Conservation (phyloP, 2,329 filamentous ascomycete species). For the Fusarium musae region DNA sequence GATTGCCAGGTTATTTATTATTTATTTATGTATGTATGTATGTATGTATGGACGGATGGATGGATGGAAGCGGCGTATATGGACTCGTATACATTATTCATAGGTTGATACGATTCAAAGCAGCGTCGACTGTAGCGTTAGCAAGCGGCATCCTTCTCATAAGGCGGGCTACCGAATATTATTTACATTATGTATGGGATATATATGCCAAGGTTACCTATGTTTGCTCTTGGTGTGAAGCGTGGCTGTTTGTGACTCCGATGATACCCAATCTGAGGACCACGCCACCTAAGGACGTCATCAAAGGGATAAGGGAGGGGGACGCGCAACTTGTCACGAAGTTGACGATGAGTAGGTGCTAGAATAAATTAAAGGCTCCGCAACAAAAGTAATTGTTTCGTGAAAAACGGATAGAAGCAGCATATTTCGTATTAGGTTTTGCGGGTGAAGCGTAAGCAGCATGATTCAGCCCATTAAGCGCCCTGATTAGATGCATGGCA, state of each 20-base stretch:
- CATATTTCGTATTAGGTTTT: neutral
- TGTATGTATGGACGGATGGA: neutral
- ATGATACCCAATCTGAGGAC: constrained; percentile 5
- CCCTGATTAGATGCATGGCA: neutral
- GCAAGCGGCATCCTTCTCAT: neutral
- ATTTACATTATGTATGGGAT: neutral
- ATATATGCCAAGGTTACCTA: neutral
- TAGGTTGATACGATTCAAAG: neutral
- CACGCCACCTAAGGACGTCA: constrained; percentile 28
- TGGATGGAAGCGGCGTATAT: constrained; percentile 26
- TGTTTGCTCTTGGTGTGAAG: neutral
- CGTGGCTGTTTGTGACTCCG: neutral
- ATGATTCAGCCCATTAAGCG: neutral
- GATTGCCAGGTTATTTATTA: constrained; percentile 8
- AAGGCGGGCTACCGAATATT: neutral
- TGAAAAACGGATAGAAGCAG: no score
- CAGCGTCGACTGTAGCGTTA: constrained; percentile 2
- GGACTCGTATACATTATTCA: constrained; percentile 23
- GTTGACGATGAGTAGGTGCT: neutral
- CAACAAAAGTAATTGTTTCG: neutral
- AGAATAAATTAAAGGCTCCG: neutral
- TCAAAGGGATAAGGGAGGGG: neutral
- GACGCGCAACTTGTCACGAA: constrained; percentile 24
- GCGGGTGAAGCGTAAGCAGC: neutral
- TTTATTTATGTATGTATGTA: neutral